Evolutionary conservation across 768 basidiomycete species (phyloP).

Genomic region (Steccherinum ochraceum): DNA sequence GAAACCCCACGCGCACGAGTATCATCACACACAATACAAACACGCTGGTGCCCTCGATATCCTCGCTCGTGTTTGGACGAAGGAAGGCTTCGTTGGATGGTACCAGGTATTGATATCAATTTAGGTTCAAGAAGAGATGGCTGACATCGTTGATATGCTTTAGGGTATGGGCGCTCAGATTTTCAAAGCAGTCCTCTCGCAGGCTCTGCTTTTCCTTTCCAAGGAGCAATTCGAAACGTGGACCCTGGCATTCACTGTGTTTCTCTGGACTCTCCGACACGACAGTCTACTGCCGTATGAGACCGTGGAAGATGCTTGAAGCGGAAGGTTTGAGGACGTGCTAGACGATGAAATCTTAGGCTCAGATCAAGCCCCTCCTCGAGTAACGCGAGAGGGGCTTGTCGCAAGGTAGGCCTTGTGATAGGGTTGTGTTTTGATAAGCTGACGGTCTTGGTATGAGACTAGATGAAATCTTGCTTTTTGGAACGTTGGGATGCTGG

Average conservation of each 20-base stretch:
- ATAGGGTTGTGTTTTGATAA: no score
- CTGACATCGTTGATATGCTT: neutral
- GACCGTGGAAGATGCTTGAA: no score
- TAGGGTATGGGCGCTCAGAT: constrained; percentile 98
- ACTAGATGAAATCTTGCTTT: no score
- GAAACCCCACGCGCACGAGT: constrained; percentile 30
- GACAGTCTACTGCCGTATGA: no score
- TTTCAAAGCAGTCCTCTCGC: constrained; percentile 89
- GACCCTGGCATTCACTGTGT: constrained; percentile 65
- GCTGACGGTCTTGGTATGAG: no score
- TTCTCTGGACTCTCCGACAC: constrained; percentile 25
- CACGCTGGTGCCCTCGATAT: constrained; percentile 76
- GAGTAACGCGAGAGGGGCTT: no score
- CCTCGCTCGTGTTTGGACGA: constrained; percentile 60
- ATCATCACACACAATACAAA: constrained; percentile 39
- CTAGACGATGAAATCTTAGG: no score
- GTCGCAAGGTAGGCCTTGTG: no score
- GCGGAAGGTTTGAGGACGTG: no score
- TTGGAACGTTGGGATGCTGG: no score
- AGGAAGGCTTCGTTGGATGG: constrained; percentile 87
- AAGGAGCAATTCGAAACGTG: constrained; percentile 96
- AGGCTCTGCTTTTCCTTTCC: constrained; percentile 93
- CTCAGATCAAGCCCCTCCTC: no score
- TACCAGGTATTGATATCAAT: constrained; percentile 94
- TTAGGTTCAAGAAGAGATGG: neutral